These are phyloP conservation scores for Ceratobasidium sp. DNA, from an alignment of 1,284 basidiomycete species.

Conservation along the genomic window DNA sequence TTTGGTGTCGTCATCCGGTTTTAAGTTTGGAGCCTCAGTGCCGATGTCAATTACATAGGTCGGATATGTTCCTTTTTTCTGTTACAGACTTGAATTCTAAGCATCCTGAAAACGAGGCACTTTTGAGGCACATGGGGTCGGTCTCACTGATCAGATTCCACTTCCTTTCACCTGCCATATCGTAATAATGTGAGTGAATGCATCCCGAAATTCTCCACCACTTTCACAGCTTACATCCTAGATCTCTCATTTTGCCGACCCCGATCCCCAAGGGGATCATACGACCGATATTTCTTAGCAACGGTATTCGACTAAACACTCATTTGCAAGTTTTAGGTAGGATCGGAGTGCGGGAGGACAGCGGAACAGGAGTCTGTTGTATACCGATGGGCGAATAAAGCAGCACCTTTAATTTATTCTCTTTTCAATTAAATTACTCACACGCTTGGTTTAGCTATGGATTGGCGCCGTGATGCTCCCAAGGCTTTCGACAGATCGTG, in stretches of 20 bases:
- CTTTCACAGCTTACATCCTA: slow-evolving; percentile 97
- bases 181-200: slow-evolving; percentile 80
- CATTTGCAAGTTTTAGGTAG: slow-evolving; percentile 96
- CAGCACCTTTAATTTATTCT: slow-evolving; percentile 58
- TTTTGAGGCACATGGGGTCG: too few relatives aligned
- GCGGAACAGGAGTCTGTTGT: slow-evolving; percentile 87
- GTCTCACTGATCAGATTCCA: neutral
- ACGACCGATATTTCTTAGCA: slow-evolving; percentile 94
- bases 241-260: slow-evolving; percentile 81
- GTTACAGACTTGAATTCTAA: too few relatives aligned
- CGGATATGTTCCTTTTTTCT: too few relatives aligned
- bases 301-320: slow-evolving; percentile 95
- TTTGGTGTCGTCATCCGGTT: too few relatives aligned
- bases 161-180: neutral
- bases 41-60: too few relatives aligned
- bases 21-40: too few relatives aligned
- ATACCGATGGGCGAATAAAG: slow-evolving; percentile 99
- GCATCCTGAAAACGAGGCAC: too few relatives aligned
- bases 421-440: slow-evolving; percentile 32
- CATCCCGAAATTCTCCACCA: slow-evolving; percentile 90
- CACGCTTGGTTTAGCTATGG: slow-evolving; percentile 50
- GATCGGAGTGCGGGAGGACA: slow-evolving; percentile 90
- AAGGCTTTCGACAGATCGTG: slow-evolving; percentile 94
- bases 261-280: slow-evolving; percentile 97
- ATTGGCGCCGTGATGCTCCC: slow-evolving; percentile 71